Evolutionary conservation across 768 basidiomycete species (phyloP).

Genomic region (Amanita jacksonii): DNA sequence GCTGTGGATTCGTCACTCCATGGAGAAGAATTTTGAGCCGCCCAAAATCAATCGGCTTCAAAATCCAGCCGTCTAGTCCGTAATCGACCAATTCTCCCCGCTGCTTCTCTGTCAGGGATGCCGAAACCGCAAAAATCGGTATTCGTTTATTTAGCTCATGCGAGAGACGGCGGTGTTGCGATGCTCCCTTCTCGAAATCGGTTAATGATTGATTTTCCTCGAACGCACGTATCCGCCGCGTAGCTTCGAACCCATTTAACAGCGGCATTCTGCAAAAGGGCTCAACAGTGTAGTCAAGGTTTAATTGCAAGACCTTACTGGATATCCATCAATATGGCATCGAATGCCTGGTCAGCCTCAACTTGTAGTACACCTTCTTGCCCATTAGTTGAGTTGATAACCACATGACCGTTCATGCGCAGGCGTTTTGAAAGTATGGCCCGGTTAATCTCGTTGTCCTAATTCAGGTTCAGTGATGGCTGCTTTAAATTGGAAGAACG

Average conservation of each 20-base stretch:
- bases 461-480: background rate
- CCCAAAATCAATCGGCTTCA: constrained; percentile 77
- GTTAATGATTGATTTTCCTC: constrained; percentile 27
- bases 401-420: constrained; percentile 52
- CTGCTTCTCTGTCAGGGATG: constrained; percentile 54
- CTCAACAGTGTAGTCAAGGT: background rate
- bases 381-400: constrained; percentile 62
- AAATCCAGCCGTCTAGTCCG: constrained; percentile 75
- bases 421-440: constrained; percentile 62
- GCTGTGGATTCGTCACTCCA: constrained; percentile 44
- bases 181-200: background rate
- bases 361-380: constrained; percentile 63
- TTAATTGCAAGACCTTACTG: constrained; percentile 37
- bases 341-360: constrained; percentile 48
- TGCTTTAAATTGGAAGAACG: background rate
- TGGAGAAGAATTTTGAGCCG: constrained; percentile 47
- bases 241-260: constrained; percentile 63
- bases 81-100: constrained; percentile 38
- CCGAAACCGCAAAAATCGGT: constrained; percentile 78
- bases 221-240: constrained; percentile 51
- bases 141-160: constrained; percentile 50
- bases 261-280: constrained; percentile 60
- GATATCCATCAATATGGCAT: constrained; percentile 77
- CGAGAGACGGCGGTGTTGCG: constrained; percentile 26
- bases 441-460: constrained; percentile 72